phyloP scores from a whole-genome alignment of 345 rosid species.

The Populus davidiana region DNA sequence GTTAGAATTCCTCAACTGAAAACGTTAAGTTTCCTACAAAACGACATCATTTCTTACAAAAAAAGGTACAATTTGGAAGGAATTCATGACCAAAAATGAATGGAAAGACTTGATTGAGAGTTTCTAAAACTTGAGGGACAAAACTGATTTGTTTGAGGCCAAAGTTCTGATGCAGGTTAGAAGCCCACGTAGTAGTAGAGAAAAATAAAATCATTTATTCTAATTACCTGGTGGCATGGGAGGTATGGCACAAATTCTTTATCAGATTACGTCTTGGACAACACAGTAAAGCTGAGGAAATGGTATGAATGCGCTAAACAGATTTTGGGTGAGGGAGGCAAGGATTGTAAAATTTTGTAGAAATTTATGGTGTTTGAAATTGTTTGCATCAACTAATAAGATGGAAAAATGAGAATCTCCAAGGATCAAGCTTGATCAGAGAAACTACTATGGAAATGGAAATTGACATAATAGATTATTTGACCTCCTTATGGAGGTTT shows the following conservation, averaged over 20 bases:
- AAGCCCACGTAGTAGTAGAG: not conserved
- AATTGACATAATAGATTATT: not conserved
- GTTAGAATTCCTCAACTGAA: not conserved
- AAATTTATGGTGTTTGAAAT: not conserved
- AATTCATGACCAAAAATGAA: not conserved
- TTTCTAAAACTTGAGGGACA: not conserved
- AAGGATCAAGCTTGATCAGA: not conserved
- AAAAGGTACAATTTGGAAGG: not conserved
- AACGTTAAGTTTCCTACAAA: not conserved
- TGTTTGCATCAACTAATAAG: not conserved
- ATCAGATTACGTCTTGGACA: not conserved
- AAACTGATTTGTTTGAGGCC: not conserved
- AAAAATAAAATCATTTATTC: not conserved
- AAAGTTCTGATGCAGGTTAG: not conserved
- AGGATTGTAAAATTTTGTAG: not conserved
- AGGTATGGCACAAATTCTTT: not conserved
- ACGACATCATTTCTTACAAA: not conserved
- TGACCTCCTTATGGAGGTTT: not conserved
- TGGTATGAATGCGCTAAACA: not conserved
- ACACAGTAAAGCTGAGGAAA: not conserved
- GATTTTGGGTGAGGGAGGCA: not conserved
- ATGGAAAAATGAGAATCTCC: not conserved
- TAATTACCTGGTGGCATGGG: not conserved
- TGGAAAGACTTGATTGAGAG: not conserved
- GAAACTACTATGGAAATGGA: not conserved